These are phyloP conservation scores for Paramecium caudatum DNA, from an alignment of 73 alveolate genomes.

Conservation along the genomic window DNA sequence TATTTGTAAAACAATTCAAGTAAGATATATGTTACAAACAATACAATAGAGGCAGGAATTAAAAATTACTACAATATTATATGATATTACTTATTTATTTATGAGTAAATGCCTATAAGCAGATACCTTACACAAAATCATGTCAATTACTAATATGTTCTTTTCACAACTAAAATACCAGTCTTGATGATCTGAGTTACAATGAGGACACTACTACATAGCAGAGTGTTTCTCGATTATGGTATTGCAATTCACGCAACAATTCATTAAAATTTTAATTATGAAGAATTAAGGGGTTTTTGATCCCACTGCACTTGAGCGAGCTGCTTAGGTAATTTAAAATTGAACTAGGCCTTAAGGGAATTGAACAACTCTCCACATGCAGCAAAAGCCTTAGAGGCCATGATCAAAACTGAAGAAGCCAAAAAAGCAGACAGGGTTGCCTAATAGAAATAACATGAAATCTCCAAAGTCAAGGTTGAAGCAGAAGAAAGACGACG, in stretches of 20 bases:
- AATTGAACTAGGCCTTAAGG: conserved; percentile 3
- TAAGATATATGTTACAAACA: neutral
- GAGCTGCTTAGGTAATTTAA: conserved; percentile 30
- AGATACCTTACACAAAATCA: conserved; percentile 8
- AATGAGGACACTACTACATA: neutral
- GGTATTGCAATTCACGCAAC: neutral
- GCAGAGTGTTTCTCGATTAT: neutral
- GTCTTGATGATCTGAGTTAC: neutral
- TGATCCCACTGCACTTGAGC: conserved; percentile 51
- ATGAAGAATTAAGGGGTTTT: conserved; percentile 52
- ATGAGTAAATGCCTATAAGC: conserved; percentile 45
- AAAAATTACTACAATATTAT: neutral
- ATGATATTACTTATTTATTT: neutral
- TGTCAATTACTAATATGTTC: neutral
- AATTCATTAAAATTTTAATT: conserved; percentile 7
- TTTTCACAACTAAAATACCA: conserved; percentile 31
- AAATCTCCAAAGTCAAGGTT: conserved; percentile 63
- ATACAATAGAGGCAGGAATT: neutral
- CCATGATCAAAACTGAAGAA: conserved; percentile 55
- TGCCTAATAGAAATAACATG: neutral
- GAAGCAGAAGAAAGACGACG: conserved; percentile 83
- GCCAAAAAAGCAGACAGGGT: conserved; percentile 32
- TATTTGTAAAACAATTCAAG: conserved; percentile 30
- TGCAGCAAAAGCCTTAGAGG: conserved; percentile 59
- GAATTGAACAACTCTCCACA: conserved; percentile 44